phyloP scores from a whole-genome alignment of 2,329 filamentous ascomycete genomes.

The Xylogone sp. region DNA sequence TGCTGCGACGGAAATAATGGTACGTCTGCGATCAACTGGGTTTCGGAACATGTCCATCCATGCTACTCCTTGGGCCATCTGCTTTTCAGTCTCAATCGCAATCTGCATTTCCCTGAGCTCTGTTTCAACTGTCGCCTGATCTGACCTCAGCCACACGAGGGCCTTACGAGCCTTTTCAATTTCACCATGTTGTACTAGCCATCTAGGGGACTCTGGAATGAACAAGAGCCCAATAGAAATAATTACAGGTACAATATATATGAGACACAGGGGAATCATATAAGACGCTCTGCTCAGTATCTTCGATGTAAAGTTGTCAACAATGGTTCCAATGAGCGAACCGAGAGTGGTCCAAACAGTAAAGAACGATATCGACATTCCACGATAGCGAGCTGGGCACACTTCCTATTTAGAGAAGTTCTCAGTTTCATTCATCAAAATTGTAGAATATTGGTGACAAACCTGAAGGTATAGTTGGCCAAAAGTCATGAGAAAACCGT shows the following conservation, averaged over 20 bases:
- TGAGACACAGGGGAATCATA: constrained; percentile 27
- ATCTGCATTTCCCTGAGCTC: constrained; percentile 27
- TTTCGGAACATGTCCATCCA: constrained; percentile 46
- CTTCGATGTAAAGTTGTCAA: constrained; percentile 45
- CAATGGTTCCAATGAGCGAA: constrained; percentile 43
- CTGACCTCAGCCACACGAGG: constrained; percentile 25
- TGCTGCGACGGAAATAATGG: constrained; percentile 42
- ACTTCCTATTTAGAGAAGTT: constrained; percentile 33
- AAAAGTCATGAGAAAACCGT: constrained; percentile 17
- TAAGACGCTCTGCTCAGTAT: constrained; percentile 27
- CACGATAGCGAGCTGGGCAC: constrained; percentile 45
- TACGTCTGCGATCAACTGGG: constrained; percentile 48
- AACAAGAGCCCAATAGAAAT: constrained; percentile 22
- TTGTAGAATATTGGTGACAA: constrained; percentile 12
- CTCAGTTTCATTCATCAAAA: constrained; percentile 17
- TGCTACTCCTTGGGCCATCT: constrained; percentile 21
- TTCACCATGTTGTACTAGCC: constrained; percentile 19
- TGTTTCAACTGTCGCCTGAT: constrained; percentile 23
- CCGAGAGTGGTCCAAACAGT: constrained; percentile 45
- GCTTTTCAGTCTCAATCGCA: constrained; percentile 25
- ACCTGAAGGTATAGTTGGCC: constrained; percentile 35
- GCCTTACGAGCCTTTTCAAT: constrained; percentile 26
- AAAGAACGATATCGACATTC: constrained; percentile 43
- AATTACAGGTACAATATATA: constrained; percentile 23
- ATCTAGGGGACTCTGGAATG: constrained; percentile 27